Base-by-base conservation (phyloP, 306 rosid species). In the Benincasa hispida region DNA sequence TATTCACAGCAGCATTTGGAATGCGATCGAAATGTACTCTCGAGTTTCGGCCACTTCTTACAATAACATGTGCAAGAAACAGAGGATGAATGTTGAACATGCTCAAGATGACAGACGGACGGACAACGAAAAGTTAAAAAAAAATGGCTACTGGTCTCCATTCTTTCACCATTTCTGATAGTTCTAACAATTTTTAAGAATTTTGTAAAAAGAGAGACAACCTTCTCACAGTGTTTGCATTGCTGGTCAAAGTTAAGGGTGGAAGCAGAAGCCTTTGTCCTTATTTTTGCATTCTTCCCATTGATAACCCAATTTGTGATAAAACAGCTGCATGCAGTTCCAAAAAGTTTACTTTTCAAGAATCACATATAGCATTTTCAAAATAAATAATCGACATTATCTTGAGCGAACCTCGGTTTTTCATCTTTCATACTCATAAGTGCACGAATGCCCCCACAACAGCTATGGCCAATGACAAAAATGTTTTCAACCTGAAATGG, bases 391-490 rank as follows among this genome's bases (percentile, higher is more conserved):
- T 72, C 19, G 8, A 48, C 8, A 4, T 48, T 28, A 39, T 35
- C 66, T 35, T 42, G 24, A 51, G 76, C 45, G 28, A 77, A 92
- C 99, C 97, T 89, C 67, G 86, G 72, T 79, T 90, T 75, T 94
- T 92, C 90, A 70, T 92, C 96, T 79, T 85, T 76, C 95, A 94
- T 87, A 56, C 97, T 76, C 99, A 94, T 92, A 51, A 94, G 96
- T 72, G 99, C 99, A 53, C 87, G 96, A 79, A 94, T 94, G 72
- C 99, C 99, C 41, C 99, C 99, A 68, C 99, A 94, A 85, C 97
- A 85, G 85, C 99, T 94, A 84, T 94, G 99, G 72, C 99, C 97
- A 79, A 92, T 90, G 79, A 94, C 92, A 22, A 94, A 78, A 72
- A 94, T 81, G 83, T 94, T 90, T 79, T 90, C 91, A 53, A 94